Evolutionary conservation across 495 filamentous ascomycete species (phyloP).

Genomic region (Penicillium alfredii): DNA sequence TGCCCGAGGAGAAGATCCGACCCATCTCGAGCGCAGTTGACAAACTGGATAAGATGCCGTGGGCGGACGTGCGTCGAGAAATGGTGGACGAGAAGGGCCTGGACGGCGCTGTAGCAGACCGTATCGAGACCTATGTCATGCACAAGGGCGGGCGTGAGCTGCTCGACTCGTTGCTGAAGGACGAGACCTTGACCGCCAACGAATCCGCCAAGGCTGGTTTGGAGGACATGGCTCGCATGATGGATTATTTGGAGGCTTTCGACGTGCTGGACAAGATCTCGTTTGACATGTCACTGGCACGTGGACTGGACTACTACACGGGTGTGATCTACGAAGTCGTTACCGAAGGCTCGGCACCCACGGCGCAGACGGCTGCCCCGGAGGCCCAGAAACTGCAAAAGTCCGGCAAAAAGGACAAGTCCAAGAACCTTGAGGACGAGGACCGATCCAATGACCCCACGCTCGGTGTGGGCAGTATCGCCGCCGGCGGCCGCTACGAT

Average conservation of each 20-base stretch:
- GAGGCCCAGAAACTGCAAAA: slow-evolving; percentile 45
- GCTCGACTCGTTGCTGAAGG: slow-evolving; percentile 55
- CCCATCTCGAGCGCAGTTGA: slow-evolving; percentile 88
- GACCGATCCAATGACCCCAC: slow-evolving; percentile 78
- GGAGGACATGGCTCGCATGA: slow-evolving; percentile 73
- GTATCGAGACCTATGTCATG: slow-evolving; percentile 76
- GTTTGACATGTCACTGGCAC: slow-evolving; percentile 77
- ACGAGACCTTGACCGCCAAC: slow-evolving; percentile 61
- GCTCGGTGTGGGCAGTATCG: slow-evolving; percentile 78
- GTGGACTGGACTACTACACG: slow-evolving; percentile 91
- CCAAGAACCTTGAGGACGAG: slow-evolving; percentile 58
- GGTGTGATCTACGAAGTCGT: slow-evolving; percentile 90
- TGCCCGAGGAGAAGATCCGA: slow-evolving; percentile 78
- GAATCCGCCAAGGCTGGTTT: slow-evolving; percentile 68
- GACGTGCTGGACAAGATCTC: slow-evolving; percentile 63
- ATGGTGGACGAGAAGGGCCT: slow-evolving; percentile 93
- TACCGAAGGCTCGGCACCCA: slow-evolving; percentile 73
- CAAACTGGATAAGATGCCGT: slow-evolving; percentile 90
- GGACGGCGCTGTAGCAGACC: slow-evolving; percentile 64
- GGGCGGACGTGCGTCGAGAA: slow-evolving; percentile 83
- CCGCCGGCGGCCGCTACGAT: slow-evolving; percentile 89
- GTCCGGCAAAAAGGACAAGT: slow-evolving; percentile 54
- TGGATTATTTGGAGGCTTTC: slow-evolving; percentile 75
- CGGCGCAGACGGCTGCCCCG: slow-evolving; percentile 34
- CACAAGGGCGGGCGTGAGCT: slow-evolving; percentile 64